Evolutionary conservation across 306 rosid species (phyloP).

Genomic region (Mucuna pruriens): DNA sequence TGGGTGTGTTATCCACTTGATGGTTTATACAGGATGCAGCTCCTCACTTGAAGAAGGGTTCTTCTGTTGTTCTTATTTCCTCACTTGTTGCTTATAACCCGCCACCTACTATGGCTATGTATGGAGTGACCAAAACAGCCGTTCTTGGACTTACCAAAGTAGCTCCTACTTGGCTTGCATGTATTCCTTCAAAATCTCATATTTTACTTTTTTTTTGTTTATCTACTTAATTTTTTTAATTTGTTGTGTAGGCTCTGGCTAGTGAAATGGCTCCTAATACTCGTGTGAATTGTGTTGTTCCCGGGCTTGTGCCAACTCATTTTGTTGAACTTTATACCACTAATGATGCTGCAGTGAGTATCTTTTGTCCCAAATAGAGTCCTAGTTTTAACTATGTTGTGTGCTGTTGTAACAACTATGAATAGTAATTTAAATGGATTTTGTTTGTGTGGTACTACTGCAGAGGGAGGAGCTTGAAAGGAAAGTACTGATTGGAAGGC

Average conservation of each 20-base stretch:
- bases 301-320: conserved; percentile 85
- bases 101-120: conserved; percentile 72
- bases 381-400: not conserved
- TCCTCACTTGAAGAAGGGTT: conserved; percentile 73
- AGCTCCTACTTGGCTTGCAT: conserved; percentile 5
- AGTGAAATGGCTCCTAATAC: conserved; percentile 74
- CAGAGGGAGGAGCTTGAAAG: conserved; percentile 66
- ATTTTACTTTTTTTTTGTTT: not conserved
- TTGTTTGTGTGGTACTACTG: conserved; percentile 21
- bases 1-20: not conserved
- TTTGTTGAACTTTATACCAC: conserved; percentile 56
- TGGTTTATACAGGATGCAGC: conserved; percentile 62
- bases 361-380: conserved; percentile 2
- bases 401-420: not conserved
- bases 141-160: conserved; percentile 86
- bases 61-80: conserved; percentile 76
- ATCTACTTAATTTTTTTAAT: not conserved
- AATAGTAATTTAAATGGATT: not conserved
- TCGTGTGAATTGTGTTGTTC: conserved; percentile 84
- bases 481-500: conserved; percentile 58
- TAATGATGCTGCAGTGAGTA: conserved; percentile 57
- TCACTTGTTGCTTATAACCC: conserved; percentile 77
- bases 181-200: not conserved
- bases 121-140: conserved; percentile 87
- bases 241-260: conserved; percentile 69